A percentile compares a stretch with the other conserved stretches of the same genome.
Evolutionary conservation across 2,329 filamentous ascomycete genomes (phyloP).

Genomic region (Emergomyces orientalis): DNA sequence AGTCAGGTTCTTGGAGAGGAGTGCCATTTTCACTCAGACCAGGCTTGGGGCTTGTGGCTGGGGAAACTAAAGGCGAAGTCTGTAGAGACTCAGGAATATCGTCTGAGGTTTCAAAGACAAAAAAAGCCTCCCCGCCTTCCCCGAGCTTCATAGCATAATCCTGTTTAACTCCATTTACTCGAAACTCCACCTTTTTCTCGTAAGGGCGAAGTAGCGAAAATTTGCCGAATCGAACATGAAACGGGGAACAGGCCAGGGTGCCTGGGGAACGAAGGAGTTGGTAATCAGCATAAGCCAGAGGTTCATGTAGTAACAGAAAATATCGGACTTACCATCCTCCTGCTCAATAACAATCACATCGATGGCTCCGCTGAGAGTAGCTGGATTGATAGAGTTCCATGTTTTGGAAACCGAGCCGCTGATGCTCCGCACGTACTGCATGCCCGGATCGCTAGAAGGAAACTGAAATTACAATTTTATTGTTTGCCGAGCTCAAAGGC

Average conservation of each 20-base stretch:
- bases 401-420: conserved; percentile 94
- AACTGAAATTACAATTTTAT: not conserved
- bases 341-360: conserved; percentile 98
- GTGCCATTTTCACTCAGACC: conserved; percentile 23
- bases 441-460: conserved; percentile 32
- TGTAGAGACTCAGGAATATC: conserved; percentile 87
- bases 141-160: conserved; percentile 97
- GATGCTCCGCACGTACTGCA: conserved; percentile 97
- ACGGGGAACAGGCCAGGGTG: conserved; percentile 80
- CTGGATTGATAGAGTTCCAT: conserved; percentile 99
- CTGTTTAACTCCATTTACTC: conserved; percentile 84
- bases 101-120: conserved; percentile 92
- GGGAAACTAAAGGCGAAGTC: conserved; percentile 87
- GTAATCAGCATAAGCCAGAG: not conserved
- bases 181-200: conserved; percentile 98
- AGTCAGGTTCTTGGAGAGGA: conserved; percentile 43
- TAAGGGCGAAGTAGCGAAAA: conserved; percentile 90
- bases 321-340: conserved; percentile 65
- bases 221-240: conserved; percentile 98
- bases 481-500: not conserved
- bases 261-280: conserved; percentile 30
- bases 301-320: not conserved
- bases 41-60: conserved; percentile 64
- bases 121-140: conserved; percentile 95
- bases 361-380: conserved; percentile 92